Evolutionary conservation across 345 rosid species (phyloP).

Genomic region (Arabidopsis arenosa): DNA sequence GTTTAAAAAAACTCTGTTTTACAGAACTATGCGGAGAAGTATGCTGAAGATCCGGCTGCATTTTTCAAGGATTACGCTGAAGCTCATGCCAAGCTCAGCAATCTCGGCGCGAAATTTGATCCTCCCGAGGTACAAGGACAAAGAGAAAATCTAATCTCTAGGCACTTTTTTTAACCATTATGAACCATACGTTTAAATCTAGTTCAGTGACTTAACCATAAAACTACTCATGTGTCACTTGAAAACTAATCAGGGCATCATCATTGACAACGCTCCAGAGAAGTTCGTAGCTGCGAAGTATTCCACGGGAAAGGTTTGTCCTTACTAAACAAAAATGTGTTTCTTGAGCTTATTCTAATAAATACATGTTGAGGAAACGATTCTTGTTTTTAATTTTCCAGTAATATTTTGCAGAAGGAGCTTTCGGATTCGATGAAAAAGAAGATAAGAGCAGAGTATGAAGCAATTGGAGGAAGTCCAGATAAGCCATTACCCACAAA

Average conservation of each 20-base stretch:
- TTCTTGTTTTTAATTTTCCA: not conserved
- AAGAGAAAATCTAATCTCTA: not conserved
- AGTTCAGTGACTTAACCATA: not conserved
- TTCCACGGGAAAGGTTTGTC: constrained; percentile 77
- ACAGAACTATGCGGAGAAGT: constrained; percentile 91
- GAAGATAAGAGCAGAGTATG: constrained; percentile 87
- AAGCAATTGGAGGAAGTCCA: constrained; percentile 85
- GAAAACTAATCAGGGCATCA: constrained; percentile 63
- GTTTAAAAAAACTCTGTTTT: constrained; percentile 10
- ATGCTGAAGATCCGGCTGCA: constrained; percentile 80
- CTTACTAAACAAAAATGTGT: not conserved
- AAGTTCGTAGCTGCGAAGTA: constrained; percentile 91
- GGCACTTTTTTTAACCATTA: not conserved
- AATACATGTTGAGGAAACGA: not conserved
- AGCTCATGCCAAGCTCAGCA: constrained; percentile 97
- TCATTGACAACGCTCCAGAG: constrained; percentile 69
- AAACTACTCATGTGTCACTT: constrained; percentile 11
- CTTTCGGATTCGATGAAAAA: constrained; percentile 89
- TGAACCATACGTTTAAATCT: constrained; percentile 1
- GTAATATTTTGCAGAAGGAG: constrained; percentile 62
- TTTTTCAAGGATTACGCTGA: constrained; percentile 94
- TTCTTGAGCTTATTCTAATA: not conserved
- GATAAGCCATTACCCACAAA: constrained; percentile 74
- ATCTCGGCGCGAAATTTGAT: constrained; percentile 89
- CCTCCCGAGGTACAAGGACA: constrained; percentile 77